Evolutionary conservation across 805 yeast genomes (phyloP).

Genomic region (Ogataea siamensis): DNA sequence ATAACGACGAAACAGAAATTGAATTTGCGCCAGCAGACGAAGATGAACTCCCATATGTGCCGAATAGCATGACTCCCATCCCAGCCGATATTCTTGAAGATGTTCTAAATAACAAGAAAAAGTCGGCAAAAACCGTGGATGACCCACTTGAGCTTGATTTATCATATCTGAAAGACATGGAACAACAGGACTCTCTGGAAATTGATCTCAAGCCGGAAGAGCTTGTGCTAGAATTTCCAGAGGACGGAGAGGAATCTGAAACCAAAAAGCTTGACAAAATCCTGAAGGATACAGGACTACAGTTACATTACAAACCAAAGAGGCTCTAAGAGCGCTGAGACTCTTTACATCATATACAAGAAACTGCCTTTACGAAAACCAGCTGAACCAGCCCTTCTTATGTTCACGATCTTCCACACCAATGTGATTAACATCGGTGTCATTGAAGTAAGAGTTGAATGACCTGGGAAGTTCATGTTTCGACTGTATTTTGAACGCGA

Average conservation of each 20-base stretch:
- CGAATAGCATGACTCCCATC: slow-evolving; percentile 43
- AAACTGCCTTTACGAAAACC: slow-evolving; percentile 14
- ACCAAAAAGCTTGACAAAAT: slow-evolving; percentile 21
- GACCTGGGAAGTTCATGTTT: slow-evolving; percentile 28
- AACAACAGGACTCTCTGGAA: slow-evolving; percentile 2
- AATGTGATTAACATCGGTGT: slow-evolving; percentile 25
- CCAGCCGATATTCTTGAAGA: slow-evolving; percentile 32
- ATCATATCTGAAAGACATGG: slow-evolving; percentile 13
- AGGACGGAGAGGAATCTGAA: slow-evolving; percentile 22
- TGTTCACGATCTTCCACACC: slow-evolving; percentile 30
- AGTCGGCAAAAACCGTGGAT: slow-evolving; percentile 6
- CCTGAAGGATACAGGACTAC: slow-evolving; percentile 22
- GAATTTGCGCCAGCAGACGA: slow-evolving; percentile 45
- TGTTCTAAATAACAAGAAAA: slow-evolving; percentile 20
- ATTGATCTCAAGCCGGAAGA: slow-evolving; percentile 6
- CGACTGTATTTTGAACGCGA: slow-evolving; percentile 23
- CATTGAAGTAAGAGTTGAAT: slow-evolving; percentile 29
- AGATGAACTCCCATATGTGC: slow-evolving; percentile 42
- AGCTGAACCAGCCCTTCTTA: slow-evolving; percentile 29
- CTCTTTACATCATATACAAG: slow-evolving; percentile 9
- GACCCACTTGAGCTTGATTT: slow-evolving; percentile 30
- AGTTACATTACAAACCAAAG: slow-evolving; percentile 22
- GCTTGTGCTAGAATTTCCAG: slow-evolving; percentile 26
- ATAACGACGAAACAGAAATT: slow-evolving; percentile 39
- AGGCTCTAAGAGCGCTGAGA: slow-evolving; percentile 17